A percentile compares a stretch with the other conserved stretches of the same genome.
Evolutionary conservation across 2,329 filamentous ascomycete genomes (phyloP).

Genomic region (Pezizomycotina sp.): DNA sequence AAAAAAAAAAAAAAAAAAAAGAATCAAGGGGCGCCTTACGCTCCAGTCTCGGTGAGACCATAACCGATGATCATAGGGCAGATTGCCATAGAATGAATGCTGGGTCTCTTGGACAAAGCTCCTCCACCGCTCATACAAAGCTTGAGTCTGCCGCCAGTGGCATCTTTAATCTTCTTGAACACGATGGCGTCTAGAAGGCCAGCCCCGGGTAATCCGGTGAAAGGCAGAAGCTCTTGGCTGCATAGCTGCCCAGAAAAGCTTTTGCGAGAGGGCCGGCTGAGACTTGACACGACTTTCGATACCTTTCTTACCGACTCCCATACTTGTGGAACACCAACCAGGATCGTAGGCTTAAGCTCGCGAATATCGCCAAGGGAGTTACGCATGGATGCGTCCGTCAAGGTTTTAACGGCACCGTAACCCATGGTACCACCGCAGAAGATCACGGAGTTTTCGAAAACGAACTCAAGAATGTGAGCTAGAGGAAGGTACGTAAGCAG

Average conservation of each 20-base stretch:
- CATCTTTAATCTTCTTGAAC: conserved; percentile 79
- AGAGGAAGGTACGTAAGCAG: conserved; percentile 84
- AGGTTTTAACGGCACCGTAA: conserved; percentile 77
- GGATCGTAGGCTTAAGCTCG: conserved; percentile 72
- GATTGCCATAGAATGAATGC: conserved; percentile 71
- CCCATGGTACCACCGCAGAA: conserved; percentile 85
- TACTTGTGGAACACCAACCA: conserved; percentile 88
- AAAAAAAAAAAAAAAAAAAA: background rate
- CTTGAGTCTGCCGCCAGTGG: conserved; percentile 73
- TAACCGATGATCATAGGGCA: conserved; percentile 92
- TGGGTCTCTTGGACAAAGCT: conserved; percentile 63
- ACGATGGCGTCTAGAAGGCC: conserved; percentile 63
- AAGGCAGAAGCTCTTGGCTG: conserved; percentile 43
- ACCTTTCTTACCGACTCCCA: conserved; percentile 96
- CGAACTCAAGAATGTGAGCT: conserved; percentile 91
- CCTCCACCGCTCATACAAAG: conserved; percentile 92
- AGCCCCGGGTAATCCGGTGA: conserved; percentile 46
- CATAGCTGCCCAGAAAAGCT: conserved; percentile 58
- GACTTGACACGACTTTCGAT: conserved; percentile 60
- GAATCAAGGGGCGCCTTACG: conserved; percentile 27
- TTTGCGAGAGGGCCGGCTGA: conserved; percentile 52
- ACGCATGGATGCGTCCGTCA: conserved; percentile 69
- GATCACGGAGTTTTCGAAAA: conserved; percentile 79
- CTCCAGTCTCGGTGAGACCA: conserved; percentile 82
- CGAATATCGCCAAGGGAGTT: conserved; percentile 90